phyloP scores from a whole-genome alignment of 1,139 yeast genomes.

The Arxiozyma bovina region DNA sequence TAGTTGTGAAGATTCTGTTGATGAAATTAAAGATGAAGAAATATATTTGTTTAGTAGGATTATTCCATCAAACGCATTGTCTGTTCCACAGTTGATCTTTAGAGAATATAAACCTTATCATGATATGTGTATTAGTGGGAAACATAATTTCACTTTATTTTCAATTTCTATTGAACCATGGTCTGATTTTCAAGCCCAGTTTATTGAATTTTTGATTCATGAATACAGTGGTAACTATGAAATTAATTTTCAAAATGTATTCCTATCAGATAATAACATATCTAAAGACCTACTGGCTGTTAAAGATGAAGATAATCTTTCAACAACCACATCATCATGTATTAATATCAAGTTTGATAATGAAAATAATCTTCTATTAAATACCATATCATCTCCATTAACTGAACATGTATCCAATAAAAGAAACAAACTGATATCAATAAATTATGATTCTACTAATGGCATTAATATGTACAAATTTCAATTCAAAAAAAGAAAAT shows the following conservation, averaged over 20 bases:
- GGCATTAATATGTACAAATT: slow-evolving; percentile 24
- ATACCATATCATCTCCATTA: slow-evolving; percentile 6
- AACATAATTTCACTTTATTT: slow-evolving; percentile 20
- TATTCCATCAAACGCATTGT: slow-evolving; percentile 8
- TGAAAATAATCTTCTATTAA: slow-evolving; percentile 5
- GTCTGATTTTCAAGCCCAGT: slow-evolving; percentile 12
- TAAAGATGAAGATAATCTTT: background rate
- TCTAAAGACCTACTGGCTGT: slow-evolving; percentile 2
- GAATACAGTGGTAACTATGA: slow-evolving; percentile 5
- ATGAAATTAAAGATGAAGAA: slow-evolving; percentile 7
- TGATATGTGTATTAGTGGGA: slow-evolving; percentile 22
- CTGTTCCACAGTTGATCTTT: slow-evolving; percentile 11
- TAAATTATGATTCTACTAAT: background rate
- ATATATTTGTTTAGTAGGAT: slow-evolving; percentile 13
- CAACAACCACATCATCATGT: background rate
- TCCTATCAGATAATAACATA: slow-evolving; percentile 7
- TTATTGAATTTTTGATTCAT: slow-evolving; percentile 4
- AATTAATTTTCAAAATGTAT: slow-evolving; percentile 8
- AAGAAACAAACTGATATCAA: background rate
- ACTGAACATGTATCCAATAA: slow-evolving; percentile 2
- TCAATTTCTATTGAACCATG: slow-evolving; percentile 19
- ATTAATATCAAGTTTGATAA: slow-evolving; percentile 3
- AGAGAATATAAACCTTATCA: slow-evolving; percentile 24
- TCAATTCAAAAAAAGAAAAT: slow-evolving; percentile 11
- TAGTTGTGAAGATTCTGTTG: background rate